Evolutionary conservation across 257 asterid species (phyloP), one percentile per base, ranked within the genome.

Genomic region (Verbena officinalis): DNA sequence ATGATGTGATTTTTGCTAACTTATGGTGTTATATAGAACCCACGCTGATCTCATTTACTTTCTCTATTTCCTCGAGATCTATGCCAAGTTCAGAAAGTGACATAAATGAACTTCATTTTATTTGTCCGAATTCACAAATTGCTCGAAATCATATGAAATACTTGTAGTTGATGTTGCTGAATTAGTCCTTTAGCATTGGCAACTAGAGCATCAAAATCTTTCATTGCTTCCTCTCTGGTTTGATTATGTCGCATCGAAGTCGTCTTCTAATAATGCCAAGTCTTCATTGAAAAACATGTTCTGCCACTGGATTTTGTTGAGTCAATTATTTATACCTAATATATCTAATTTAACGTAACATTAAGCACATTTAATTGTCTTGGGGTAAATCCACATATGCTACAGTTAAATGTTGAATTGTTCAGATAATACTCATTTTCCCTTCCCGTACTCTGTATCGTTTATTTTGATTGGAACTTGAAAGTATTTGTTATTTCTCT

Each of bases 1-100:
- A 49, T 34, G 9, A 21, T 20, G 15, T 7, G 42, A 50, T 42
- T 45, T 12, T 57, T 64, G 76, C 45, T 64, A 2, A 55, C 31
- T n/a, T 51, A 36, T 52, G 53, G 17, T 24, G 55, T 33, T 45
- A 49, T 65, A 5, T 4, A 54, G 20, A 31, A 40, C 64, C 45
- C 48, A 5, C 30, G 34, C 42, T 45, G 40, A 12, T 33, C 42
- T 23, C 30, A 34, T 7, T 13, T 30, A 16, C 16, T 46, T 62
- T 45, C 27, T 0, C 5, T 4, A 17, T 17, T 20, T 30, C 19
- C 17, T 48, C 0, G 2, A 61, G 10, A 24, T n/a, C 17, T 52
- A 19, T 33, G 16, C 14, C 55, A 23, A 55, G 71, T 55, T 23
- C 44, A 21, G 36, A 12, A 55, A 20, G 46, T 22, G 39, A 55